Evolutionary conservation across 768 basidiomycete species (phyloP), one percentile per base, ranked within the genome.

Genomic region (Cyclocybe aegerita): DNA sequence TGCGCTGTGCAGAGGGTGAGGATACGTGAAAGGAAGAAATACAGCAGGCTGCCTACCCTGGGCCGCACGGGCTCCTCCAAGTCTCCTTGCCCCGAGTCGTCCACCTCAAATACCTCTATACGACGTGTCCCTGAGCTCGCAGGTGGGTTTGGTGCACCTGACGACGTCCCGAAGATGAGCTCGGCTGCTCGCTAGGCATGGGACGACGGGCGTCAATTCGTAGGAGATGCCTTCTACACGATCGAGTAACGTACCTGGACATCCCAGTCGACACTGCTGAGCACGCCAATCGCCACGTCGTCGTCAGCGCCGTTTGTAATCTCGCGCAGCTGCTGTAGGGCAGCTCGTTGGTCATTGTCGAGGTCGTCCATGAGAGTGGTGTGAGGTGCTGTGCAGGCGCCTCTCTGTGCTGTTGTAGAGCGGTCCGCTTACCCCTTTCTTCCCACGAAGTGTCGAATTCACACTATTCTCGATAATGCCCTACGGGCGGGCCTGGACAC

Each of bases 221-320:
- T 46, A 9, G 39, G 33, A 30, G 33, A 15, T 37, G 9, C 33
- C 39, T 32, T 29, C 29, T n/a, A 49, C 31, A 32, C 4, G 35
- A 11, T 16, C 8, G 15, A 43, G 23, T 6, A 23, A 56, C 76
- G 56, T 47, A 85, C 86, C 75, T 85, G 75, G 31, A 90, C 79
- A 69, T 88, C 81, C 86, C 86, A 90, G 43, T 76, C 77, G 7
- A 86, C 83, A 49, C 77, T 82, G 35, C 74, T 66, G 11, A 90
- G 70, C 1, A 90, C 76, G 32, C 69, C 66, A n/a, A 82, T 70
- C 4, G 86, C 79, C 1, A 81, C 79, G 1, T 85, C 83, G 30
- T 77, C 75, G 60, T 87, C 86, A 9, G 73, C 77, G 10, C 77
- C 79, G 42, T 81, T 77, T 0, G 82, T 85, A 48, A 88, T 67